Evolutionary conservation across 108 stramenopile species (phyloP), one percentile per base, ranked within the genome.

Genomic region (Cylindrotheca closterium): DNA sequence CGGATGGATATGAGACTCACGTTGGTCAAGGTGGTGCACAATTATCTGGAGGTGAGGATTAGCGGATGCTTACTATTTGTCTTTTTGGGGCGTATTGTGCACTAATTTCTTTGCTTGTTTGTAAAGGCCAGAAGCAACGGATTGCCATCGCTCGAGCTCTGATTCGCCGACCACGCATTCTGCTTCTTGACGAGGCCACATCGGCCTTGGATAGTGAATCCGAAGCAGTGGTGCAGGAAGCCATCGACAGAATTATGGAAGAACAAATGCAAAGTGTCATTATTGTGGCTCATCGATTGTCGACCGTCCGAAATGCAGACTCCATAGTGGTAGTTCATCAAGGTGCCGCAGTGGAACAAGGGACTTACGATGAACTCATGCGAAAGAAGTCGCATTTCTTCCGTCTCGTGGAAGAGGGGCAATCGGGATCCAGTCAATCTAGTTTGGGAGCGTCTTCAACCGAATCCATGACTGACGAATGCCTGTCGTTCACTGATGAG

Each of bases 271-370:
- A 70, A 31, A 96, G 92, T 2, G 80, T 79, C 15, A 48, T 95
- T 58, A 70, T 96, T 17, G 87, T 96, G 53, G 96, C 97, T 7
- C 97, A 98, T 67, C 78, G 97, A 8, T 67, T 96, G 22, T 84
- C 90, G 28, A 96, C 96, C 26, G 79, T 96, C 62, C 68, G 77
- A 21, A 63, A 80, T 67, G 95, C 96, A 1, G 92, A 96, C 57
- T 73, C 86, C 62, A 98, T 98, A 74, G 71, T 80, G 31, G 91
- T 98, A 25, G 65, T 96, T 27, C 58, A 79, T 30, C 59, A 82
- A 10, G 95, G 95, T 3, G 59, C 53, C 50, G 67, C 97, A n/a
- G 85, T 84, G 4, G 96, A 97, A 70, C 74, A 74, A 24, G 98
- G 98, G 8, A 90, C 89, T 0, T 96, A 98, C 70, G 88, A 88